phyloP scores from a whole-genome alignment of 805 yeast species.

The Metschnikowia kunwiensis region DNA sequence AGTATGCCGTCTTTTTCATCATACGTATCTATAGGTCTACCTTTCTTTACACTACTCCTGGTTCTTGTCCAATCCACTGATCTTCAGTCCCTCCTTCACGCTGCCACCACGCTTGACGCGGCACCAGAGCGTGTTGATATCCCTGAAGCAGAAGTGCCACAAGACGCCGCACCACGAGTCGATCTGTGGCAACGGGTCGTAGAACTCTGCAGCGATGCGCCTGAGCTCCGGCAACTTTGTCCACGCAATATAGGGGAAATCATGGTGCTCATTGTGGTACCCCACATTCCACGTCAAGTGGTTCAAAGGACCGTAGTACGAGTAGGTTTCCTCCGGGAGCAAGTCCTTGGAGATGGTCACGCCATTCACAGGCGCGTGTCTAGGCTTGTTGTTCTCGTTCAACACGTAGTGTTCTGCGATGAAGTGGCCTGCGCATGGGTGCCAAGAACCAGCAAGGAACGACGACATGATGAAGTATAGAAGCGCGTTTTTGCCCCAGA shows the following conservation, averaged over 20 bases:
- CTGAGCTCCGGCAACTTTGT: conserved; percentile 64
- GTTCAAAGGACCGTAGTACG: conserved; percentile 82
- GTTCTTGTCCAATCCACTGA: conserved; percentile 19
- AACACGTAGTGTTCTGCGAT: conserved; percentile 90
- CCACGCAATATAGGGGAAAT: conserved; percentile 94
- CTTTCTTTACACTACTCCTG: conserved; percentile 3
- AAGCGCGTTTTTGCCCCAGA: conserved; percentile 64
- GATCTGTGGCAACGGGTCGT: conserved; percentile 74
- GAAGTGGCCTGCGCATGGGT: conserved; percentile 94
- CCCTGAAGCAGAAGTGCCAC: conserved; percentile 65
- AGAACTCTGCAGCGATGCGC: conserved; percentile 72
- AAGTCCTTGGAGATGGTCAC: conserved; percentile 28
- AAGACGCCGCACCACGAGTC: conserved; percentile 77
- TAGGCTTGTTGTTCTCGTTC: conserved; percentile 49
- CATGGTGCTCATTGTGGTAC: conserved; percentile 92
- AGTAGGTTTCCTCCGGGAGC: conserved; percentile 74
- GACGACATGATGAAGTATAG: conserved; percentile 70
- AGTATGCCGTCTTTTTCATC: no score
- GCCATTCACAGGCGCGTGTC: conserved; percentile 20
- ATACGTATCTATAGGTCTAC: not conserved
- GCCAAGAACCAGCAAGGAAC: conserved; percentile 86
- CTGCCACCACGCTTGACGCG: conserved; percentile 66
- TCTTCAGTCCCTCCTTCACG: conserved; percentile 34
- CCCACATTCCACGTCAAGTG: conserved; percentile 89
- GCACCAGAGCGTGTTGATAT: conserved; percentile 69